These are phyloP conservation scores for Lichtheimia hyalospora DNA, from an alignment of 371 early-diverging fungal genomes.

Conservation along the genomic window DNA sequence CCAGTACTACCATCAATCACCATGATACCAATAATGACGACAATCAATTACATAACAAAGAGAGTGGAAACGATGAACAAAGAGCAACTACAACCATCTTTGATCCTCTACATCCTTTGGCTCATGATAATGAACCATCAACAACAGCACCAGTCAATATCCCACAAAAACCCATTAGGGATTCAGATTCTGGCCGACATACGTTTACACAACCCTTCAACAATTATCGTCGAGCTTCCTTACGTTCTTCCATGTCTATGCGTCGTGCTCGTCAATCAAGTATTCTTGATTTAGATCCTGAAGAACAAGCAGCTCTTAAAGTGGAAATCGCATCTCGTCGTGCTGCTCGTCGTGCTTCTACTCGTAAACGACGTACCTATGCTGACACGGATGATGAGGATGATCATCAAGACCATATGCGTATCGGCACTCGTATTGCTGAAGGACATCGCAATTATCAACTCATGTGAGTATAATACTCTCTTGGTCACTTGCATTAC, in stretches of 20 bases:
- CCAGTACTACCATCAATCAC: not conserved
- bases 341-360: conserved; percentile 38
- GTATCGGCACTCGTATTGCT: conserved; percentile 65
- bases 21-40: too few species aligned
- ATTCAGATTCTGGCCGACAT: not conserved
- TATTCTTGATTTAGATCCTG: conserved; percentile 34
- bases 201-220: too few species aligned
- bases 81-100: too few species aligned
- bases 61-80: not conserved
- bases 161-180: not conserved
- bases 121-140: not conserved
- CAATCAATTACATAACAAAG: too few species aligned
- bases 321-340: conserved; percentile 40
- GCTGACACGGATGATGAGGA: conserved; percentile 28
- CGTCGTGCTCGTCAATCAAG: conserved; percentile 8
- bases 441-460: conserved; percentile 75
- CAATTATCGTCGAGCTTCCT: not conserved
- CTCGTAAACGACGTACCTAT: conserved; percentile 11
- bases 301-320: conserved; percentile 37
- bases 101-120: not conserved
- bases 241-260: not conserved
- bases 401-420: conserved; percentile 54
- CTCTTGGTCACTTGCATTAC: not conserved
- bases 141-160: not conserved
- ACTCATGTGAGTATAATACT: conserved; percentile 67